Conservation (phyloP, 495 filamentous ascomycete genomes). For the Schizothecium vesticola region DNA sequence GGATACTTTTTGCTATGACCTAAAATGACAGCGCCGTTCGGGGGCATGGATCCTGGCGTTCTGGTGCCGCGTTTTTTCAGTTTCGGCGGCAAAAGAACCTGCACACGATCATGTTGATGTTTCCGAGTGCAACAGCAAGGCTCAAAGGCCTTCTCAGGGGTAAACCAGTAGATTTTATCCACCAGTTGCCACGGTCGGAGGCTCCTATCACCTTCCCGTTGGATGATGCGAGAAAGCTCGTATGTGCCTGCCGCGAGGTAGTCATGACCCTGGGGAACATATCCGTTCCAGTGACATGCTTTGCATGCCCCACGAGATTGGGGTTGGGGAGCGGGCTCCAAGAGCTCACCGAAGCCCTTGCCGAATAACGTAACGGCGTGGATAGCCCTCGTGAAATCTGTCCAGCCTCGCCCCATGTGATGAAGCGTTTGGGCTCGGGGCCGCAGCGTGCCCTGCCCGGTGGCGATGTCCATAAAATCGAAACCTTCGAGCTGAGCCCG, state of each 20-base stretch:
- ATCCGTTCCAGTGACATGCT: not conserved
- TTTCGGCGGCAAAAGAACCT: too few relatives aligned
- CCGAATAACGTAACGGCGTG: conserved; percentile 1
- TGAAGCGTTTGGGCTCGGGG: not conserved
- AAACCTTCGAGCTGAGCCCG: not conserved
- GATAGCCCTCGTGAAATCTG: not conserved
- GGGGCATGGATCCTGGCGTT: too few relatives aligned
- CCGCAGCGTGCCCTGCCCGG: not conserved
- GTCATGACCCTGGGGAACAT: not conserved
- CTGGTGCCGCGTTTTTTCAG: too few relatives aligned
- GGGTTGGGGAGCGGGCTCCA: not conserved
- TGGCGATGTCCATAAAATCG: conserved; percentile 5
- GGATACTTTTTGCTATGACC: too few relatives aligned
- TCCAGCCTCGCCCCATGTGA: not conserved
- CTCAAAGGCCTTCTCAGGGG: too few relatives aligned
- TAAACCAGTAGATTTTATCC: too few relatives aligned
- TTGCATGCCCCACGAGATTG: too few relatives aligned
- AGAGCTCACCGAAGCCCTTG: not conserved
- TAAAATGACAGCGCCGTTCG: too few relatives aligned
- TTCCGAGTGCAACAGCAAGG: too few relatives aligned
- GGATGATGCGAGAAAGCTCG: not conserved
- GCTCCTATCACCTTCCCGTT: not conserved
- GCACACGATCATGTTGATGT: too few relatives aligned
- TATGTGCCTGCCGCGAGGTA: not conserved
- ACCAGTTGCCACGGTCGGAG: too few relatives aligned